Evolutionary conservation across 2,329 filamentous ascomycete species (phyloP), one percentile per base, ranked within the genome.

Genomic region (Talaromyces sp.): DNA sequence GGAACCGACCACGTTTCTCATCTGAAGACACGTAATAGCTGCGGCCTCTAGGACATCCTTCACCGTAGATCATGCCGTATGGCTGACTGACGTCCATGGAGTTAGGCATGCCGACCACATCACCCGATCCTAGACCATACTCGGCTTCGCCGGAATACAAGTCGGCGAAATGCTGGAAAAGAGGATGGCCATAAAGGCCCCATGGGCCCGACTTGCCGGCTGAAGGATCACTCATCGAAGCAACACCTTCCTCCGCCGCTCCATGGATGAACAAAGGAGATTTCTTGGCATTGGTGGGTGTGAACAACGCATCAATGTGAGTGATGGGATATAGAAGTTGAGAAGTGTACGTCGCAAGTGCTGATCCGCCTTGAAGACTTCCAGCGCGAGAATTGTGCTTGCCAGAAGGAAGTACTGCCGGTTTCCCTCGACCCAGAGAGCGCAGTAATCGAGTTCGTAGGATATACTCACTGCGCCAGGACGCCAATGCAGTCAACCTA

Each of bases 391-490:
- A 75, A 6, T 84, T 84, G 62, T 84, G 73, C 69, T 81, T 77
- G 54, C 80, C 76, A 33, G 82, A 79, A 40, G 88, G 83, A 16
- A 68, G 83, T 78, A 63, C 71, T 9, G 75, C 71, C 40, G 93
- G 92, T 72, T 93, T 96, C 58, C 93, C 95, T 64, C 91, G 87
- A 54, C 84, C 84, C 63, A 98, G 81, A 65, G 91, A 95, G 50
- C 92, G 86, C 59, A 98, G 79, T 58, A 98, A 83, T 54, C 91
- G 86, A 1, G 92, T 97, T 54, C 95, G 85, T 62, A 96, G 79
- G 55, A 98, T 89, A 71, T 98, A 99, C 75, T 99, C 95, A 76
- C 91, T 97, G 68, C 93, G 86, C 93, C 95, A 98, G 8, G 93
- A 95, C n/a, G 92, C 90, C 65, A 93, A 79, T 3, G 87, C 83